Percentiles rank a stretch among this genome's conserved stretches.
Conservation (phyloP, 2,329 filamentous ascomycete species). For the Diplodia scrobiculata region DNA sequence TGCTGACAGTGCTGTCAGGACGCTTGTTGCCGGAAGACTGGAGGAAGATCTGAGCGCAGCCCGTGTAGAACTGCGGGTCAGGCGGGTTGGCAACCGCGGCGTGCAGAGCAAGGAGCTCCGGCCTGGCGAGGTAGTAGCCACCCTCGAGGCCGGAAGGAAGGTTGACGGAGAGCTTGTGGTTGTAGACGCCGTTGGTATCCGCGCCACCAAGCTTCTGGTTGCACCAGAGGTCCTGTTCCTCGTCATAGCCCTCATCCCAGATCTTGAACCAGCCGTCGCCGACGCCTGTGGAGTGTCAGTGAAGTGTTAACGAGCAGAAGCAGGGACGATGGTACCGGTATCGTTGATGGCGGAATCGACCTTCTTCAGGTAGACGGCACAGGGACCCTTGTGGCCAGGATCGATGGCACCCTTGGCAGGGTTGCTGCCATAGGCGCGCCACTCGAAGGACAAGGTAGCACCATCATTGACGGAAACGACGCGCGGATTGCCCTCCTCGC, state of each 20-base stretch:
- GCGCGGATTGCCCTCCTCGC: slow-evolving; percentile 53
- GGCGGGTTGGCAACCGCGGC: slow-evolving; percentile 58
- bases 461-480: slow-evolving; percentile 54
- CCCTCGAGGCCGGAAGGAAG: slow-evolving; percentile 63
- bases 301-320: neutral
- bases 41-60: slow-evolving; percentile 72
- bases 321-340: slow-evolving; percentile 36
- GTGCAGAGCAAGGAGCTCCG: slow-evolving; percentile 71
- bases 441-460: slow-evolving; percentile 66
- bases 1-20: slow-evolving; percentile 60
- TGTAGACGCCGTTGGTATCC: slow-evolving; percentile 58
- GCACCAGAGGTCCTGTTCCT: slow-evolving; percentile 63
- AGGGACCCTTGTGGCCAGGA: slow-evolving; percentile 66
- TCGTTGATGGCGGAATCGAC: slow-evolving; percentile 61
- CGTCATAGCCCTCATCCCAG: slow-evolving; percentile 68
- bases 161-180: slow-evolving; percentile 58
- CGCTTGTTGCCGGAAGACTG: slow-evolving; percentile 53
- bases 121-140: slow-evolving; percentile 71
- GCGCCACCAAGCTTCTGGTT: slow-evolving; percentile 67
- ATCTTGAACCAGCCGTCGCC: slow-evolving; percentile 79
- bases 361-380: slow-evolving; percentile 73
- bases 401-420: slow-evolving; percentile 61
- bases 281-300: slow-evolving; percentile 35
- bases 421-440: slow-evolving; percentile 62
- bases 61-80: slow-evolving; percentile 69